phyloP scores from a whole-genome alignment of 2,329 filamentous ascomycete genomes.

The Fusarium sp. region DNA sequence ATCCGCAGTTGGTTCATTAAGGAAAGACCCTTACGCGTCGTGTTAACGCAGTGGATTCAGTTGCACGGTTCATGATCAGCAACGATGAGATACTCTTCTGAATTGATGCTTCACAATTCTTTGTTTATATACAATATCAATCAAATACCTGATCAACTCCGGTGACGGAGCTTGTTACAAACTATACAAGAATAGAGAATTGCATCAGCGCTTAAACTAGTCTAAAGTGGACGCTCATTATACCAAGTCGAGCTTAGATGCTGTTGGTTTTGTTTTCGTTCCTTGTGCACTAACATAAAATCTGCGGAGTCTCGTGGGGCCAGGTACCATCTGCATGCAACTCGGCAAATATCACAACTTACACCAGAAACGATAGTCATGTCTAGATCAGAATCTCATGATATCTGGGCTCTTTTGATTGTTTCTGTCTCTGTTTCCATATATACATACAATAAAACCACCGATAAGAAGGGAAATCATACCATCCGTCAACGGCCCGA shows the following conservation, averaged over 20 bases:
- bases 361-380: slow-evolving; percentile 1
- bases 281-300: neutral
- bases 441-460: neutral
- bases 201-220: slow-evolving; percentile 7
- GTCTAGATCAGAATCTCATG: slow-evolving; percentile 16
- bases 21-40: slow-evolving; percentile 19
- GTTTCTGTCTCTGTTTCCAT: neutral
- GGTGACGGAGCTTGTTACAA: slow-evolving; percentile 6
- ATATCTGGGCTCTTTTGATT: neutral
- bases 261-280: slow-evolving; percentile 14
- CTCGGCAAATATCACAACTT: slow-evolving; percentile 3
- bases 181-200: slow-evolving; percentile 3
- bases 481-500: slow-evolving; percentile 35
- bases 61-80: neutral
- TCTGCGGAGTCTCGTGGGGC: slow-evolving; percentile 20
- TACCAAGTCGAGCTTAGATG: slow-evolving; percentile 22
- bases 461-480: slow-evolving; percentile 12
- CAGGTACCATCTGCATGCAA: neutral
- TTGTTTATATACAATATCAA: neutral
- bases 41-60: neutral
- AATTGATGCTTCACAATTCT: neutral
- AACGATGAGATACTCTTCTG: neutral
- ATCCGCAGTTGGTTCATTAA: neutral
- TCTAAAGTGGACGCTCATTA: slow-evolving; percentile 10
- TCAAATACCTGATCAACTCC: slow-evolving; percentile 2